A percentile compares a stretch with the other conserved stretches of the same genome.
Conservation (phyloP, 2,329 filamentous ascomycete genomes). For the Hyphodiscus sp. region DNA sequence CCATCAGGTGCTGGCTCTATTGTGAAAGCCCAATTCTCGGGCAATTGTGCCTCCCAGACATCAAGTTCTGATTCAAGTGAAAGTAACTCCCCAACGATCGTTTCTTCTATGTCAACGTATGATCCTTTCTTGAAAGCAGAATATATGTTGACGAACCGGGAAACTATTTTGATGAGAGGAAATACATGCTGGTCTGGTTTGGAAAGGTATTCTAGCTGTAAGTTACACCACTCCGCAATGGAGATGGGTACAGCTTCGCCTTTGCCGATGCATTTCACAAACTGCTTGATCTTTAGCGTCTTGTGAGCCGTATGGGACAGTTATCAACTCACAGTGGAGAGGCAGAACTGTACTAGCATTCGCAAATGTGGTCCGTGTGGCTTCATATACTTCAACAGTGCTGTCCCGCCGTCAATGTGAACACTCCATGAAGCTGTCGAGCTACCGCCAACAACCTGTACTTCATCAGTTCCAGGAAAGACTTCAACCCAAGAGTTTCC, state of each 20-base stretch:
- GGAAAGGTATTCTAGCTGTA: not conserved
- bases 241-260: constrained; percentile 10
- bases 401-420: constrained; percentile 19
- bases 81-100: constrained; percentile 9
- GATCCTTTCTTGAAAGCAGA: constrained; percentile 5
- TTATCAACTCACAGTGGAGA: constrained; percentile 11
- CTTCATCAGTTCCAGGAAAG: not conserved
- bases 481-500: not conserved
- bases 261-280: constrained; percentile 12
- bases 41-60: constrained; percentile 15
- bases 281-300: constrained; percentile 6
- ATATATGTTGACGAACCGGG: constrained; percentile 13
- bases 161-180: constrained; percentile 1
- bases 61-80: constrained; percentile 15
- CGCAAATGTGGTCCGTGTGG: not conserved
- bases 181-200: not conserved
- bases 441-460: constrained; percentile 10
- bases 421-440: constrained; percentile 9
- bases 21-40: constrained; percentile 15
- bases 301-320: not conserved
- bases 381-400: constrained; percentile 9
- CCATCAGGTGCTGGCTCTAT: not conserved
- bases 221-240: not conserved
- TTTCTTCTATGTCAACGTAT: not conserved
- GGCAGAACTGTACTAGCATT: constrained; percentile 16